A percentile compares a stretch with the other conserved stretches of the same genome.
phyloP scores from a whole-genome alignment of 352 stramenopile species.

The Phytophthora gonapodyides region DNA sequence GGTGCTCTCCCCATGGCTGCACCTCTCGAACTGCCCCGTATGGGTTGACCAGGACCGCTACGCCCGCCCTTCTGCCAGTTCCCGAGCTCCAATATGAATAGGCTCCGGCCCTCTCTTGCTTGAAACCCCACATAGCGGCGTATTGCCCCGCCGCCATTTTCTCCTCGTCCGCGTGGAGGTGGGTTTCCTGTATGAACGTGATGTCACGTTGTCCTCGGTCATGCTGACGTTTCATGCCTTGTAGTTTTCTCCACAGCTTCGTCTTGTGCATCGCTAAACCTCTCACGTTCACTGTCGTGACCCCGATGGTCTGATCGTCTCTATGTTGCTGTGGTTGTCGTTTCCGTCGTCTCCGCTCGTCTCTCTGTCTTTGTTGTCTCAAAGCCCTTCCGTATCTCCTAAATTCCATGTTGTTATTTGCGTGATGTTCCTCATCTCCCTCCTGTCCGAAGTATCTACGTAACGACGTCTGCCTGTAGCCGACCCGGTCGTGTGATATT shows the following conservation, averaged over 20 bases:
- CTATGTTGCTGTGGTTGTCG: no score
- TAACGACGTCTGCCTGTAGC: no score
- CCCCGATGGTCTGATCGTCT: constrained; percentile 4
- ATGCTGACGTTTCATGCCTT: constrained; percentile 8
- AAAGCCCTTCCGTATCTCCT: no score
- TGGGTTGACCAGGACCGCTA: constrained; percentile 13
- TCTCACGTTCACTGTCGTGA: neutral
- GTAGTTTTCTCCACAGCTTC: neutral
- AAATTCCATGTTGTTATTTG: no score
- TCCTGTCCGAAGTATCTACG: no score
- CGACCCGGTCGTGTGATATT: no score
- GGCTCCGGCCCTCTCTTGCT: neutral
- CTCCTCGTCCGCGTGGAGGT: neutral
- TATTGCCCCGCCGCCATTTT: neutral
- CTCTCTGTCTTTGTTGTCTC: no score
- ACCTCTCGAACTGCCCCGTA: constrained; percentile 6
- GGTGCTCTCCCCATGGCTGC: neutral
- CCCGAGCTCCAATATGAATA: constrained; percentile 9
- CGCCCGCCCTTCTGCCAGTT: neutral
- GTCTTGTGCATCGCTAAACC: neutral
- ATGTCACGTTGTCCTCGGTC: constrained; percentile 3
- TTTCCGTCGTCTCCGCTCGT: no score
- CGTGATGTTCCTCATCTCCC: no score
- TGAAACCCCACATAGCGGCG: constrained; percentile 18
- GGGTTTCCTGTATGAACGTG: constrained; percentile 16